Conservation (phyloP, 2,329 filamentous ascomycete species). For the Periconia sp. region DNA sequence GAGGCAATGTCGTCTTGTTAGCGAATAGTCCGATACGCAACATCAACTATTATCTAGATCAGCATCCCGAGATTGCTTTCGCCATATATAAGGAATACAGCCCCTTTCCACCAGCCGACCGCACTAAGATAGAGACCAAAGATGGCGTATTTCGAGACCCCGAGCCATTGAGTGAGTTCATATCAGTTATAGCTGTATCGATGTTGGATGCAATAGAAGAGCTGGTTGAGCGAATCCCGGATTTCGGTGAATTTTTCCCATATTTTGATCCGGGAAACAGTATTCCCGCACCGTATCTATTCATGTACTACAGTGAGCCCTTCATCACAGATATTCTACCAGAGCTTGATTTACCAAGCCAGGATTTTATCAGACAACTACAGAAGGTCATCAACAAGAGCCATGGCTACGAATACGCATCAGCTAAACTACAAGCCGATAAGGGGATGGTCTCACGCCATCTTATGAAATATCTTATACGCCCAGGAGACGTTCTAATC, state of each 20-base stretch:
- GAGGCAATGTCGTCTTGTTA: not conserved
- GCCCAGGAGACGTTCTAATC: conserved; percentile 18
- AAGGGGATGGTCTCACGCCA: conserved; percentile 6
- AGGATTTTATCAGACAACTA: not conserved
- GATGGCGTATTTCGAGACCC: not conserved
- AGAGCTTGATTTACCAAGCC: no score
- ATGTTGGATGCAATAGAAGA: no score
- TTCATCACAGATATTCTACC: no score
- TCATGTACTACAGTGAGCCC: conserved; percentile 16
- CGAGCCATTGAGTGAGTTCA: no score
- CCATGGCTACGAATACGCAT: conserved; percentile 13
- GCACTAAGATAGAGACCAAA: not conserved
- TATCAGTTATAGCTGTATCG: no score
- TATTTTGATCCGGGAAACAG: no score
- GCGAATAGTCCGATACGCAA: not conserved
- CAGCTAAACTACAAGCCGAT: conserved; percentile 7
- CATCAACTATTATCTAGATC: not conserved
- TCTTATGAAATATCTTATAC: conserved; percentile 15
- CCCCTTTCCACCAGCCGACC: not conserved
- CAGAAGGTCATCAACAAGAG: not conserved
- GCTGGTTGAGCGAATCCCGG: no score
- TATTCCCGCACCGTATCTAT: conserved; percentile 21
- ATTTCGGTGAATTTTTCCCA: no score
- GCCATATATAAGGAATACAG: not conserved
- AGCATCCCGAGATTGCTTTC: not conserved